phyloP scores from a whole-genome alignment of 352 stramenopile genomes.

The Globisporangium middletonii region DNA sequence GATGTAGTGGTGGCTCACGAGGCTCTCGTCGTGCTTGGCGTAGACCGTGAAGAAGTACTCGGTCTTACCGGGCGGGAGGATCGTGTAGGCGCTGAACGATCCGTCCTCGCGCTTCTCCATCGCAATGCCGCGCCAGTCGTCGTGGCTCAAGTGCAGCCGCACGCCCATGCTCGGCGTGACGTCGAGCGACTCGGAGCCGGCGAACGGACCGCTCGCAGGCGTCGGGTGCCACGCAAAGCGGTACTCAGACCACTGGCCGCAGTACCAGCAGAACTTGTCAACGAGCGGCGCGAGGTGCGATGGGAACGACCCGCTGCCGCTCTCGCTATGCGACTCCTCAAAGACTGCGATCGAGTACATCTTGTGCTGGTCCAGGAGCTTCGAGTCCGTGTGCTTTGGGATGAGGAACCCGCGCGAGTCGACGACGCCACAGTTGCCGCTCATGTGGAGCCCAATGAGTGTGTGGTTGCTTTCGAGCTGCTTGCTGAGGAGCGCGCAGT shows the following conservation, averaged over 20 bases:
- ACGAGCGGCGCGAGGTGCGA: conserved; percentile 43
- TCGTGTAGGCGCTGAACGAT: conserved; percentile 48
- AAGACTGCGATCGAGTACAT: conserved; percentile 70
- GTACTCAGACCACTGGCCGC: conserved; percentile 66
- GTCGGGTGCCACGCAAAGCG: conserved; percentile 61
- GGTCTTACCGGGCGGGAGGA: conserved; percentile 65
- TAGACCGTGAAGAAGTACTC: conserved; percentile 72
- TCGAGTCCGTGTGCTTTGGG: conserved; percentile 26
- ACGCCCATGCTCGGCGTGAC: conserved; percentile 35
- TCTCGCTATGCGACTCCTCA: conserved; percentile 60
- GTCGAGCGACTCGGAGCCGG: conserved; percentile 24
- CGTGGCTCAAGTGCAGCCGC: conserved; percentile 54
- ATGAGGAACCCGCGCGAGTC: conserved; percentile 66
- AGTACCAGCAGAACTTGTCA: conserved; percentile 77
- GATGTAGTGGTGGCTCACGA: conserved; percentile 41
- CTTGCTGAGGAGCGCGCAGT: conserved; percentile 52
- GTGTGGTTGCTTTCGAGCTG: conserved; percentile 70
- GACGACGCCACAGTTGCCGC: conserved; percentile 60
- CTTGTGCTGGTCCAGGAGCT: conserved; percentile 69
- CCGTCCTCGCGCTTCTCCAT: conserved; percentile 61
- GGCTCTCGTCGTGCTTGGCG: conserved; percentile 16
- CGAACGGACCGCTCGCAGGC: conserved; percentile 28
- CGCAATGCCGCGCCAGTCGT: conserved; percentile 59
- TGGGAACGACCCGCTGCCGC: conserved; percentile 41
- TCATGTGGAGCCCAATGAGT: conserved; percentile 70